A percentile compares a stretch with the other conserved stretches of the same genome.
Evolutionary conservation across 768 basidiomycete genomes (phyloP).

Genomic region (Boletus tomentosulus): DNA sequence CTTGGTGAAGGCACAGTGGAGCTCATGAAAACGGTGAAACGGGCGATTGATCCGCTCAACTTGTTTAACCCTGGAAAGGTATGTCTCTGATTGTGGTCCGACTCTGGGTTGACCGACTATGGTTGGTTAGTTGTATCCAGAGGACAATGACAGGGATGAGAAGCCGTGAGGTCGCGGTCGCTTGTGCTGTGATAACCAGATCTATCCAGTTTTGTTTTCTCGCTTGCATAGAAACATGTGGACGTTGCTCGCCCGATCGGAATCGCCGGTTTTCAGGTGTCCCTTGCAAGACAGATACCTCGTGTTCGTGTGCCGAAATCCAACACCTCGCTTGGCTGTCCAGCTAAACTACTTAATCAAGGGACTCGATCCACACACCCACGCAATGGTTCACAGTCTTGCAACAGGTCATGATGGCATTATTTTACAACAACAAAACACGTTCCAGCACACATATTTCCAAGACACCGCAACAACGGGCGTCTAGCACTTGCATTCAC

Average conservation of each 20-base stretch:
- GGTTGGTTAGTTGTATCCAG: slow-evolving; percentile 16
- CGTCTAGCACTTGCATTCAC: neutral
- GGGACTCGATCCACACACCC: too few species aligned
- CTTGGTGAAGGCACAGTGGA: slow-evolving; percentile 78
- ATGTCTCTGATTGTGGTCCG: neutral
- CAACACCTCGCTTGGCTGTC: too few species aligned
- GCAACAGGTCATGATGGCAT: too few species aligned
- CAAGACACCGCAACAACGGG: neutral
- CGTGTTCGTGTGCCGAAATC: too few species aligned
- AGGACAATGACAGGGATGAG: neutral
- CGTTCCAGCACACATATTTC: too few species aligned
- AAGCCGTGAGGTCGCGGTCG: neutral
- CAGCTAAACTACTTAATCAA: too few species aligned
- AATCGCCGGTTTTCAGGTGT: too few species aligned
- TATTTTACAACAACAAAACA: too few species aligned
- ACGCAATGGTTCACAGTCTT: too few species aligned
- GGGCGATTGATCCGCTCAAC: slow-evolving; percentile 71
- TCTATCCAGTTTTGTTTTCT: neutral
- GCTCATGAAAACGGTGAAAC: slow-evolving; percentile 84
- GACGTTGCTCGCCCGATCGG: too few species aligned
- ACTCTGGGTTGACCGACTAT: neutral
- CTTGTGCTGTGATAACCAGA: neutral
- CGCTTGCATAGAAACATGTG: neutral
- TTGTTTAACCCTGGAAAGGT: slow-evolving; percentile 86
- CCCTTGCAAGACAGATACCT: too few species aligned